phyloP scores from a whole-genome alignment of 2,329 filamentous ascomycete species.

The Xylariaceae sp. region DNA sequence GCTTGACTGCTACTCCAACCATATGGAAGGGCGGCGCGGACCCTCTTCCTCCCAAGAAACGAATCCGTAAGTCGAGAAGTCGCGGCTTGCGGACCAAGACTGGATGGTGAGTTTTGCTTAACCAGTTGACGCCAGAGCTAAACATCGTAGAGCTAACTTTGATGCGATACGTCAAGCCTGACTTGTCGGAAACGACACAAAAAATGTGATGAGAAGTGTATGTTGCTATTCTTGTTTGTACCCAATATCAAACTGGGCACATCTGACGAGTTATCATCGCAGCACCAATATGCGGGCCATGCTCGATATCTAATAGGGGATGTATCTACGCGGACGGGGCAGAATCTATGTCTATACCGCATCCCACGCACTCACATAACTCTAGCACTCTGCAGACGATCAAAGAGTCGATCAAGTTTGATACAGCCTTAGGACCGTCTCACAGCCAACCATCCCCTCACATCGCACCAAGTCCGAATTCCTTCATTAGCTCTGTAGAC shows the following conservation, averaged over 20 bases:
- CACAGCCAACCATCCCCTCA: not conserved
- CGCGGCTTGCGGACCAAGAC: constrained; percentile 21
- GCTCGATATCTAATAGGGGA: constrained; percentile 18
- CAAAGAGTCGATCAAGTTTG: not conserved
- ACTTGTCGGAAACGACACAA: constrained; percentile 19
- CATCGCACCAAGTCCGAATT: constrained; percentile 8
- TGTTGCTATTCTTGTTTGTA: constrained; percentile 1
- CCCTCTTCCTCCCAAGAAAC: constrained; percentile 17
- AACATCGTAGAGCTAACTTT: not conserved
- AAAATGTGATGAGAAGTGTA: constrained; percentile 22
- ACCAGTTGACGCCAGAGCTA: not conserved
- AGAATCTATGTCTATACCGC: constrained; percentile 4
- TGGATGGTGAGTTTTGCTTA: constrained; percentile 13
- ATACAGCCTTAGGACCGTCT: not conserved
- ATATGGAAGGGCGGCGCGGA: constrained; percentile 1
- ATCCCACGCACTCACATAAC: constrained; percentile 1
- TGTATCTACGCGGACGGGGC: constrained; percentile 17
- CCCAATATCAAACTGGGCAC: not conserved
- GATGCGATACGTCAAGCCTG: constrained; percentile 6
- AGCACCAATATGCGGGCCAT: constrained; percentile 19
- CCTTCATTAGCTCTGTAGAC: constrained; percentile 4
- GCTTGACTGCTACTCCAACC: too few species aligned
- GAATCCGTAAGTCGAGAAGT: constrained; percentile 20
- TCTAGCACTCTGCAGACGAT: not conserved
- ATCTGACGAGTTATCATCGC: not conserved